Base-by-base conservation (phyloP, 331 rosid species). In the Malus hybrid region DNA sequence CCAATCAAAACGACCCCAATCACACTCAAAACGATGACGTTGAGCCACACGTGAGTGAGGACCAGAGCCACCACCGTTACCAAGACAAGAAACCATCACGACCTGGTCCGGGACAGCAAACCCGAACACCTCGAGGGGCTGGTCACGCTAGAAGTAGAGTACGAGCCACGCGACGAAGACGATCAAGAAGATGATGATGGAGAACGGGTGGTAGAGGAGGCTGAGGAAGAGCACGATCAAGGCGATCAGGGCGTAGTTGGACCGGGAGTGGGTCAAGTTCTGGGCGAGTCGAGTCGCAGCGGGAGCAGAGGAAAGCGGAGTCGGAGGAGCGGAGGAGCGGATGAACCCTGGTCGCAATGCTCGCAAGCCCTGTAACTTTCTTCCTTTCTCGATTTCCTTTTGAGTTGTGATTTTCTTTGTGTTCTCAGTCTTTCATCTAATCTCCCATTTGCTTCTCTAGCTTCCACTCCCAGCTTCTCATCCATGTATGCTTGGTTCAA, bases 101-200 rank as follows among this genome's bases (percentile, higher is more conserved):
- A 65, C 44, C 2, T 81, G 75, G 15, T 87, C 87, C 6, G 50
- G 80, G 16, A 85, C 24, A 6, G 69, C 50, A n/a, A 82, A 63
- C 54, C 86, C 85, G 55, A 76, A 79, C 19, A 88, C 4, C 18
- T 20, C 4, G 42, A 88, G 90, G 86, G 90, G 86, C 42, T 83
- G 78, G 20, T 85, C 90, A 31, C 91, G 86, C 5, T 85, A 61
- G 85, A 88, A 84, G 88, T 78, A 90, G 81, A 88, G 81, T 66
- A 85, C 79, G 83, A 83, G 72, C 96, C 96, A 90, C 13, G 73
- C 83, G 22, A 77, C 77, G 78, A 74, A 67, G 34, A 86, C 32
- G 68, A 77, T 0, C 33, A 88, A 32, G 87, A 82, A 60, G 20
- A 83, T 74, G 72, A 88, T 3, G 33, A 88, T 34, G 28, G 87